These are phyloP conservation scores for Castanea sativa DNA, from an alignment of 306 rosid genomes.

Conservation along the genomic window DNA sequence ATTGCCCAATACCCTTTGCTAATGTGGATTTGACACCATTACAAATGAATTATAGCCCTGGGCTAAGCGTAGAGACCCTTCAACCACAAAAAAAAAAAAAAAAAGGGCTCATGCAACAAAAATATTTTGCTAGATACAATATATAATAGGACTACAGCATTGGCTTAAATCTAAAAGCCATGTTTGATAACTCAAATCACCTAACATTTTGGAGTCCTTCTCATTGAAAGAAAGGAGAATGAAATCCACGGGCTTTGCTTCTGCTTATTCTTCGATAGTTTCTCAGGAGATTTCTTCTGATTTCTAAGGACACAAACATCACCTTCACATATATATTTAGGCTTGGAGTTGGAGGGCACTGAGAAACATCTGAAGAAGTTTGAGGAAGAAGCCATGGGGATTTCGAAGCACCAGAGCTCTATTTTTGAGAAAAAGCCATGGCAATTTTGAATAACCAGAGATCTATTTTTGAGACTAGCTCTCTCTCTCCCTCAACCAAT, in stretches of 20 bases:
- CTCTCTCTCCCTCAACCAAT: background rate
- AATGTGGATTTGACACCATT: background rate
- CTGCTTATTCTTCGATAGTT: conserved; percentile 12
- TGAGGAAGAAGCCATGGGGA: conserved; percentile 48
- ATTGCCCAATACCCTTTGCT: background rate
- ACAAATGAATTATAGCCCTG: background rate
- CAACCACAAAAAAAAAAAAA: background rate
- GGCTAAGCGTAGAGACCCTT: background rate
- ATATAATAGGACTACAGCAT: background rate
- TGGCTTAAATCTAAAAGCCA: background rate
- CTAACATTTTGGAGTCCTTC: background rate
- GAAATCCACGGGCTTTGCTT: conserved; percentile 12
- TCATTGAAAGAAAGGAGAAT: conserved; percentile 18
- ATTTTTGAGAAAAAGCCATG: conserved; percentile 28
- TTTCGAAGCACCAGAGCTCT: background rate
- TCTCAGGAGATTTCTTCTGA: background rate
- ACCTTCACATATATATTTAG: conserved; percentile 53
- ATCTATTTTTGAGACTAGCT: background rate
- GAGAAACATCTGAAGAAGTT: conserved; percentile 58
- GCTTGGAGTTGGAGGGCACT: conserved; percentile 24
- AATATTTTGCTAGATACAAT: background rate
- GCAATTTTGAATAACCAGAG: background rate
- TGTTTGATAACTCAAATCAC: background rate
- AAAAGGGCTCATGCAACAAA: background rate
- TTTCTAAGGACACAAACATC: conserved; percentile 51